A percentile compares a stretch with the other conserved stretches of the same genome.
Conservation (phyloP, 768 basidiomycete species). For the Russula ochroleuca region DNA sequence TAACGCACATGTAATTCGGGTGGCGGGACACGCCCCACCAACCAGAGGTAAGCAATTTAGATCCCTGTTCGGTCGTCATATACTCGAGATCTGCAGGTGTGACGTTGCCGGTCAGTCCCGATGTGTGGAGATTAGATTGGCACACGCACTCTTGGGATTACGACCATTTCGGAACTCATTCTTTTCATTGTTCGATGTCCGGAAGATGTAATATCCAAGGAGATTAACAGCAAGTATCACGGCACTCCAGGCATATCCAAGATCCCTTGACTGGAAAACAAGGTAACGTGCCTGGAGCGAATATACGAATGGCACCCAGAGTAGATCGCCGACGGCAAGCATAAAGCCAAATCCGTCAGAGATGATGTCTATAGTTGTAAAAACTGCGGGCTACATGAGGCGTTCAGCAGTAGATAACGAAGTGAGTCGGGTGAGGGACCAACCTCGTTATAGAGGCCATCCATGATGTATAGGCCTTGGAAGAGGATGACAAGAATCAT, state of each 20-base stretch:
- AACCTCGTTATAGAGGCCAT: conserved; percentile 89
- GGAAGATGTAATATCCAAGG: conserved; percentile 88
- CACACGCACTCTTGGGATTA: conserved; percentile 79
- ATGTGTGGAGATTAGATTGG: not conserved
- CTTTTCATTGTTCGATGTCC: conserved; percentile 86
- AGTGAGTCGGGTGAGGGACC: conserved; percentile 19
- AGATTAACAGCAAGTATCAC: conserved; percentile 61
- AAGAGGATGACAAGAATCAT: conserved; percentile 87
- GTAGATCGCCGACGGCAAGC: conserved; percentile 88
- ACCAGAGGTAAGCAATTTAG: conserved; percentile 87
- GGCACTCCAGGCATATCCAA: conserved; percentile 56
- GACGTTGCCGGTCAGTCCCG: not conserved
- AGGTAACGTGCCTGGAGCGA: conserved; percentile 92
- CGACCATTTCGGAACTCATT: conserved; percentile 90
- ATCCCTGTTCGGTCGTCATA: conserved; percentile 78
- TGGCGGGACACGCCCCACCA: conserved; percentile 97
- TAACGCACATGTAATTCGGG: conserved; percentile 78
- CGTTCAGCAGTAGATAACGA: not conserved
- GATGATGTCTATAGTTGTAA: conserved; percentile 97
- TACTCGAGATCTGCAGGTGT: conserved; percentile 58
- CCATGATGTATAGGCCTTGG: conserved; percentile 83
- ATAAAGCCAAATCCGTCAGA: conserved; percentile 99
- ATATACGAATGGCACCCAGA: conserved; percentile 95
- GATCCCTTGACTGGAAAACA: conserved; percentile 79
- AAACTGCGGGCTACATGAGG: conserved; percentile 64